Evolutionary conservation across 148 eudicot genomes (phyloP).

Genomic region (Fagopyrum homotropicum): DNA sequence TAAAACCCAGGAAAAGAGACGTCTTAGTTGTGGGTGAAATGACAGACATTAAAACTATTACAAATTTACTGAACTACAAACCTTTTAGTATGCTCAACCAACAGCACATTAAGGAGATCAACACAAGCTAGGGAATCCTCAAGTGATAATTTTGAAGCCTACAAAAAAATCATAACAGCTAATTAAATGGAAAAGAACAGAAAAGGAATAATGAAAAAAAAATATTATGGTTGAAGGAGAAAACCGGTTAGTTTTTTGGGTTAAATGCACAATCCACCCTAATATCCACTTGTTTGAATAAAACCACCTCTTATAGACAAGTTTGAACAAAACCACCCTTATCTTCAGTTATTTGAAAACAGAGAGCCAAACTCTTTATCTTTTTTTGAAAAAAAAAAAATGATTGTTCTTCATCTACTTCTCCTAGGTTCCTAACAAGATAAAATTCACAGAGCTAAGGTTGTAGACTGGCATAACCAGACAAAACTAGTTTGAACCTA

Average conservation of each 20-base stretch:
- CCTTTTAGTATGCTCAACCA: conserved; percentile 87
- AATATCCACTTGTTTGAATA: no score
- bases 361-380: no score
- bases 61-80: conserved; percentile 15
- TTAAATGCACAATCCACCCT: no score
- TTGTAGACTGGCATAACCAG: no score
- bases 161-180: conserved; percentile 2
- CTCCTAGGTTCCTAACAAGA: no score
- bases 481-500: no score
- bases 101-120: conserved; percentile 76
- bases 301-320: no score
- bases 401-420: no score
- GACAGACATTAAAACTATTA: neutral
- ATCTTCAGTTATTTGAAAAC: no score
- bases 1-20: neutral
- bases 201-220: neutral
- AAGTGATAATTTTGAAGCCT: conserved; percentile 68
- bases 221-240: neutral
- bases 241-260: neutral
- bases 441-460: no score
- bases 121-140: conserved; percentile 80
- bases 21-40: conserved; percentile 1
- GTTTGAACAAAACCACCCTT: no score
- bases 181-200: neutral
- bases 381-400: no score